phyloP scores from a whole-genome alignment of 2,329 filamentous ascomycete species.

The Penicillium brasilianum region DNA sequence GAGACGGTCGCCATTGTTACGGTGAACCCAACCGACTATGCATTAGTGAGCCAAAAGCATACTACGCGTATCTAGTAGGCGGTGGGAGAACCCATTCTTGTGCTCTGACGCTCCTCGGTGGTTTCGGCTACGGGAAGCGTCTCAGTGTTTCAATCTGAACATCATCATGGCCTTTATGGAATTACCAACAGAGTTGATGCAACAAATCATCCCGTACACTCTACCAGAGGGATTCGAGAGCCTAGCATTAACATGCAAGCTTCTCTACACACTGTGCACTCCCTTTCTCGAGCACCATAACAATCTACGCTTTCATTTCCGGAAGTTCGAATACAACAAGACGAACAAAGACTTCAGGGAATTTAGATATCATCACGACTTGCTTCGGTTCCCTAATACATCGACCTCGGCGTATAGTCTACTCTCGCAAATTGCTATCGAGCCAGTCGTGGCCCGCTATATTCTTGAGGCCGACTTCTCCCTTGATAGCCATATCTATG shows the following conservation, averaged over 20 bases:
- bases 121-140: background rate
- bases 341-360: conserved; percentile 8
- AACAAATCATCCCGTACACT: conserved; percentile 10
- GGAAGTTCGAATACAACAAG: conserved; percentile 4
- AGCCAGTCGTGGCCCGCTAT: conserved; percentile 6
- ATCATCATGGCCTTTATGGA: background rate
- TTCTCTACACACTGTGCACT: conserved; percentile 4
- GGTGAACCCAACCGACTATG: no score
- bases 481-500: conserved; percentile 6
- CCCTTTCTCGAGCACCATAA: conserved; percentile 11
- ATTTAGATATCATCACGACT: conserved; percentile 10
- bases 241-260: conserved; percentile 5
- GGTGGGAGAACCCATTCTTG: no score
- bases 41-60: no score
- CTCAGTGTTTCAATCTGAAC: background rate
- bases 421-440: conserved; percentile 10
- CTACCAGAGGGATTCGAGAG: conserved; percentile 8
- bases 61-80: no score
- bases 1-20: no score
- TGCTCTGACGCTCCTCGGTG: background rate
- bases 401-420: conserved; percentile 10
- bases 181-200: conserved; percentile 9
- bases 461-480: conserved; percentile 11
- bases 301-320: conserved; percentile 11
- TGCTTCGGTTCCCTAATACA: conserved; percentile 10